Evolutionary conservation across 1,284 basidiomycete species (phyloP).

Genomic region (Heterobasidion irregulare): DNA sequence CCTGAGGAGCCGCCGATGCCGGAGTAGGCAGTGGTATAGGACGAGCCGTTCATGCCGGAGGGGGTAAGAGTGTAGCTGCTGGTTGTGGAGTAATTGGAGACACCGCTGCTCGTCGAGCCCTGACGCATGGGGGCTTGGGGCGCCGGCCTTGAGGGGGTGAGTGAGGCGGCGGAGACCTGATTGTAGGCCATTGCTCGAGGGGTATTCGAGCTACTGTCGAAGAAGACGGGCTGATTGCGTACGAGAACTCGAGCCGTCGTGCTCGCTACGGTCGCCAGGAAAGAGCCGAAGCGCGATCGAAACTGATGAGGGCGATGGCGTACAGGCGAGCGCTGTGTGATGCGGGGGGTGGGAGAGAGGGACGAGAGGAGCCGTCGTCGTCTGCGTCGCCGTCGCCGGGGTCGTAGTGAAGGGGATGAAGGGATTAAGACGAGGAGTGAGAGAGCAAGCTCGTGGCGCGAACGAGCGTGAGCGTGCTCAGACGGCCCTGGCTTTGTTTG

Average conservation of each 20-base stretch:
- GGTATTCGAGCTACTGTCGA: neutral
- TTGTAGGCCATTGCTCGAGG: slow-evolving; percentile 38
- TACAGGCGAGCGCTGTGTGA: slow-evolving; percentile 3
- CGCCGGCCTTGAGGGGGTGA: slow-evolving; percentile 54
- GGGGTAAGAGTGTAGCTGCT: slow-evolving; percentile 20
- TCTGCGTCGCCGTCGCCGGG: neutral
- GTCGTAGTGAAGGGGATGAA: neutral
- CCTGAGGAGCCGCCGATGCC: slow-evolving; percentile 4
- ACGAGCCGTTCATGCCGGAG: neutral
- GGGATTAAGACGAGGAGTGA: neutral
- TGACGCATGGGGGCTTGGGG: slow-evolving; percentile 53
- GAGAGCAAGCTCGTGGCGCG: neutral
- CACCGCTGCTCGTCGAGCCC: slow-evolving; percentile 31
- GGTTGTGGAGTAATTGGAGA: slow-evolving; percentile 39
- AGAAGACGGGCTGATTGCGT: neutral
- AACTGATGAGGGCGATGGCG: slow-evolving; percentile 39
- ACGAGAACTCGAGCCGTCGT: neutral
- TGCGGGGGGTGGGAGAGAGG: neutral
- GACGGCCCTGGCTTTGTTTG: neutral
- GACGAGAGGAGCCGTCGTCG: neutral
- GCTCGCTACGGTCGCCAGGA: neutral
- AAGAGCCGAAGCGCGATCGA: slow-evolving; percentile 10
- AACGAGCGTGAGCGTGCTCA: neutral
- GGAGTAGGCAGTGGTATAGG: slow-evolving; percentile 1
- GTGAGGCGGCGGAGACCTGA: slow-evolving; percentile 35